Conservation (phyloP, 371 early-diverging fungal genomes). For the Zopfochytrium polystomum region DNA sequence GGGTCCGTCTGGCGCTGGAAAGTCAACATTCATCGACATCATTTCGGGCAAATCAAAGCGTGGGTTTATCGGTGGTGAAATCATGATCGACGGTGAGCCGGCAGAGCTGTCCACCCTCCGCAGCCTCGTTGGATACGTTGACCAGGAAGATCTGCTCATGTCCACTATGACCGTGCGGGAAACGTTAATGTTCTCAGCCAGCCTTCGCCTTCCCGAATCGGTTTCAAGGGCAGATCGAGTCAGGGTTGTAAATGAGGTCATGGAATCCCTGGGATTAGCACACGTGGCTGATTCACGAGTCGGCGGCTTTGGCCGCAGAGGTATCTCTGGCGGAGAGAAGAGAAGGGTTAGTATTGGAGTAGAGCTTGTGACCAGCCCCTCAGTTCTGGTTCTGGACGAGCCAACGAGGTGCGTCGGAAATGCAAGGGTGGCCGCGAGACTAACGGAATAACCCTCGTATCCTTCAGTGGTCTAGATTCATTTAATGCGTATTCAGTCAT, state of each 20-base stretch:
- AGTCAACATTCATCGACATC: conserved; percentile 83
- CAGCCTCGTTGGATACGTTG: conserved; percentile 77
- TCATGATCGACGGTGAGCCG: conserved; percentile 7
- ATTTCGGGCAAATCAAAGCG: conserved; percentile 79
- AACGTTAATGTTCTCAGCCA: conserved; percentile 77
- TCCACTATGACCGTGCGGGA: conserved; percentile 84
- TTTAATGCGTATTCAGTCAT: conserved; percentile 51
- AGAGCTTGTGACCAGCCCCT: conserved; percentile 69
- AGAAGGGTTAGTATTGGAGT: conserved; percentile 89
- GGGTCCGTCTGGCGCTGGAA: conserved; percentile 67
- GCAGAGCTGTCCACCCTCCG: conserved; percentile 38
- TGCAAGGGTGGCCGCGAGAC: too few species aligned
- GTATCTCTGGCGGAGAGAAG: conserved; percentile 89
- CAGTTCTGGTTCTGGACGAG: conserved; percentile 67
- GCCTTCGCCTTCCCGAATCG: conserved; percentile 68
- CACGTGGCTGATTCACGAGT: conserved; percentile 63
- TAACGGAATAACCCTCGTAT: too few species aligned
- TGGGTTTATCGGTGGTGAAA: conserved; percentile 35
- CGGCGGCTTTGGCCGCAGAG: conserved; percentile 53
- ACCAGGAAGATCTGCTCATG: conserved; percentile 88
- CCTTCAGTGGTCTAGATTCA: conserved; percentile 80
- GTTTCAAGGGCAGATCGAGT: conserved; percentile 54
- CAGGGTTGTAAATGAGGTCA: conserved; percentile 59
- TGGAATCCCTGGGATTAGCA: conserved; percentile 65
- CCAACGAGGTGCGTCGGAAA: too few species aligned